phyloP scores from a whole-genome alignment of 108 stramenopile genomes.

The Cylindrotheca closterium region DNA sequence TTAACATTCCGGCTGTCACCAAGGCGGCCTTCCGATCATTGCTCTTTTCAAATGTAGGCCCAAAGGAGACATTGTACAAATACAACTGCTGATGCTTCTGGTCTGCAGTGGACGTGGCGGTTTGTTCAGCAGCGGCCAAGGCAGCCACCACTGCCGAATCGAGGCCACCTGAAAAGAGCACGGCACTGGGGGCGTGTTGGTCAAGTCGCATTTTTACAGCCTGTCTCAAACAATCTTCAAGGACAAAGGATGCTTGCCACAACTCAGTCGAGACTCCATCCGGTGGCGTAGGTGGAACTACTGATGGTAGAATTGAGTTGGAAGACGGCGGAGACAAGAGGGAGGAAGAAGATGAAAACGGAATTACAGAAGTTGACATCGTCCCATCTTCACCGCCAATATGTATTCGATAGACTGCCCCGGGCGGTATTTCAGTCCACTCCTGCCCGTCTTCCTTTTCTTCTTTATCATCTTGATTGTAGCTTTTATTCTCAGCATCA shows the following conservation, averaged over 20 bases:
- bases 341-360: conserved; percentile 8
- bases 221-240: conserved; percentile 41
- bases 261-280: conserved; percentile 25
- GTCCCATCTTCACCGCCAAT: neutral
- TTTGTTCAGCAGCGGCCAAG: conserved; percentile 58
- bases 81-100: conserved; percentile 45
- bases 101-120: neutral
- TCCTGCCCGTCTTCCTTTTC: neutral
- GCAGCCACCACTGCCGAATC: conserved; percentile 95
- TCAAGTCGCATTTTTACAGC: conserved; percentile 58
- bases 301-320: neutral
- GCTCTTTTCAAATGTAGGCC: conserved; percentile 36
- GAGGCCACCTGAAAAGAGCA: conserved; percentile 96
- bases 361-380: neutral
- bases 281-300: neutral
- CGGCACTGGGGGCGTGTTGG: conserved; percentile 53
- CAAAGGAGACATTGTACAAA: conserved; percentile 91
- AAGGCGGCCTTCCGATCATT: conserved; percentile 91
- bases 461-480: neutral
- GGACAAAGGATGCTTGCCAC: conserved; percentile 32
- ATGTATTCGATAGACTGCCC: conserved; percentile 46
- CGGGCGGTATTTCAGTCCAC: conserved; percentile 69
- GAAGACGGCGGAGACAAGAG: neutral
- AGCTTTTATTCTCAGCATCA: neutral
- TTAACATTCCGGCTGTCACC: conserved; percentile 64